These are phyloP conservation scores for Brassica napus DNA, from an alignment of 345 rosid species.

Conservation along the genomic window Da-Ae NC_063445.1:3055501-3056000, in stretches of 20 bases:
- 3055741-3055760: neutral
- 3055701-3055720: no score
- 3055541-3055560: neutral
- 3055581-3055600: neutral
- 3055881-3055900: neutral
- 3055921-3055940: no score
- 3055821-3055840: neutral
- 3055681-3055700: no score
- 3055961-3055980: neutral
- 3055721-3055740: neutral
- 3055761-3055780: neutral
- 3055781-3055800: neutral
- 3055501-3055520: neutral
- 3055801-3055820: neutral
- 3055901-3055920: neutral
- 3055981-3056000: neutral
- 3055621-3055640: neutral
- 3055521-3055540: neutral
- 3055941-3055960: neutral
- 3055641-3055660: neutral
- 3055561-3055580: neutral
- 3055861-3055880: neutral
- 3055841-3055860: neutral
- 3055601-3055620: neutral
- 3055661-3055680: no score